These are phyloP conservation scores for Knufia fluminis DNA, from an alignment of 2,329 filamentous ascomycete genomes.

Conservation along the genomic window DNA sequence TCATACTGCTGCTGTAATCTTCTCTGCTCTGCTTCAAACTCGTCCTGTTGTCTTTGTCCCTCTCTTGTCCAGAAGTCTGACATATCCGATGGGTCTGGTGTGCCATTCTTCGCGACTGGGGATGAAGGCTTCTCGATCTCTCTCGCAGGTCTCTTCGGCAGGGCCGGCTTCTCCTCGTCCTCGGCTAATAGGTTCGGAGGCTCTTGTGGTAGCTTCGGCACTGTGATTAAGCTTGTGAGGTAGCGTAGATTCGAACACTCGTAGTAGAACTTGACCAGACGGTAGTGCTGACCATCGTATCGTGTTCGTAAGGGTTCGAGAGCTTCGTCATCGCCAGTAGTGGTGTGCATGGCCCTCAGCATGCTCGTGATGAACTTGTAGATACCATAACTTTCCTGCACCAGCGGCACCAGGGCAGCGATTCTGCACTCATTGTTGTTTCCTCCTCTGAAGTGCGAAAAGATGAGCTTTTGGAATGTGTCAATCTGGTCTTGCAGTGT, in stretches of 20 bases:
- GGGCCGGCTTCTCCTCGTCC: conserved; percentile 70
- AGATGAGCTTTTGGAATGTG: conserved; percentile 95
- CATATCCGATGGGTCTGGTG: conserved; percentile 81
- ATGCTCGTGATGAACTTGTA: conserved; percentile 99
- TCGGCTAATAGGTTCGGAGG: conserved; percentile 81
- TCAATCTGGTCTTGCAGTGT: conserved; percentile 96
- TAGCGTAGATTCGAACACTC: conserved; percentile 97
- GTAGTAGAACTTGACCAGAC: conserved; percentile 95
- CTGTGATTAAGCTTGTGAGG: conserved; percentile 88
- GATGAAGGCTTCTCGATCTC: conserved; percentile 63
- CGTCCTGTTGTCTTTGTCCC: conserved; percentile 79
- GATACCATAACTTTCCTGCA: conserved; percentile 97
- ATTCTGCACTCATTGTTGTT: conserved; percentile 96
- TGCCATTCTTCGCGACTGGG: conserved; percentile 55
- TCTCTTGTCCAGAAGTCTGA: conserved; percentile 97
- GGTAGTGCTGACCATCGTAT: conserved; percentile 94
- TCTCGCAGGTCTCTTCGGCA: conserved; percentile 65
- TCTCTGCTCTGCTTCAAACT: conserved; percentile 89
- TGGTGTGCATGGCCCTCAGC: conserved; percentile 93
- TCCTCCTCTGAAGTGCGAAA: conserved; percentile 86
- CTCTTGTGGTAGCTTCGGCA: conserved; percentile 90
- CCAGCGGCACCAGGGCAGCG: conserved; percentile 81
- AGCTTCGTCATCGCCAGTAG: conserved; percentile 87
- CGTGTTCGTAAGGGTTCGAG: conserved; percentile 76
- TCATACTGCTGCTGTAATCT: conserved; percentile 81